phyloP scores from a whole-genome alignment of 2,329 filamentous ascomycete genomes.

The Dactylellina drechsleri region DNA sequence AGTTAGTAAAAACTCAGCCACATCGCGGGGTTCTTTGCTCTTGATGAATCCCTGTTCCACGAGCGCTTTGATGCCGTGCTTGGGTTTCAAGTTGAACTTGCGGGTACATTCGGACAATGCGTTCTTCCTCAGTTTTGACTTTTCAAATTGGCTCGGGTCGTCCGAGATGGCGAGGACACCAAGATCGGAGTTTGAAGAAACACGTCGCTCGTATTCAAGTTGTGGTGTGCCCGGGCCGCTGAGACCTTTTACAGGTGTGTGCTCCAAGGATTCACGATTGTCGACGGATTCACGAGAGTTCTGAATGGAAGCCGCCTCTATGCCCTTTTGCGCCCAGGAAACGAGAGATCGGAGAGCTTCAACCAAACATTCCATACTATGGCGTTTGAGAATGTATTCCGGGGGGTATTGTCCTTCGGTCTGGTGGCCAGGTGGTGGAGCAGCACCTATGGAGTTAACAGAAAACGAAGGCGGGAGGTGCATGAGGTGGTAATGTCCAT shows the following conservation, averaged over 20 bases:
- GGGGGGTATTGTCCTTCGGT: constrained; percentile 78
- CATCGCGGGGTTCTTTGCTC: constrained; percentile 79
- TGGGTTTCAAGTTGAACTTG: constrained; percentile 98
- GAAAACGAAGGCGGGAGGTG: constrained; percentile 87
- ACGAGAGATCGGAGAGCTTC: constrained; percentile 89
- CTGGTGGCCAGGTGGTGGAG: constrained; percentile 62
- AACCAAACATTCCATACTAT: constrained; percentile 86
- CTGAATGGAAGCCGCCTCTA: constrained; percentile 63
- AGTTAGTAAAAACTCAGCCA: constrained; percentile 81
- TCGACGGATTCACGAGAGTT: constrained; percentile 62
- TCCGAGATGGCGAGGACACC: constrained; percentile 71
- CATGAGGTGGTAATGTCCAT: constrained; percentile 80
- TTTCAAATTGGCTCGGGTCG: constrained; percentile 92
- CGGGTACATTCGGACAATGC: constrained; percentile 87
- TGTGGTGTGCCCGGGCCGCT: constrained; percentile 73
- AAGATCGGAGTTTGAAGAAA: constrained; percentile 53
- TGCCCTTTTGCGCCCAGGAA: constrained; percentile 75
- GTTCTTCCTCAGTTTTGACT: constrained; percentile 91
- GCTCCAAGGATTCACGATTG: constrained; percentile 80
- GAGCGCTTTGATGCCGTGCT: constrained; percentile 86
- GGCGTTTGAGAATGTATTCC: constrained; percentile 90
- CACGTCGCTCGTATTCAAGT: constrained; percentile 56
- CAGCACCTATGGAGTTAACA: constrained; percentile 75
- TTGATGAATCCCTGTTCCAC: constrained; percentile 86
- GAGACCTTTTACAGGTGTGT: constrained; percentile 64